Evolutionary conservation across 805 yeast species (phyloP).

Genomic region (Brettanomyces sp.): DNA sequence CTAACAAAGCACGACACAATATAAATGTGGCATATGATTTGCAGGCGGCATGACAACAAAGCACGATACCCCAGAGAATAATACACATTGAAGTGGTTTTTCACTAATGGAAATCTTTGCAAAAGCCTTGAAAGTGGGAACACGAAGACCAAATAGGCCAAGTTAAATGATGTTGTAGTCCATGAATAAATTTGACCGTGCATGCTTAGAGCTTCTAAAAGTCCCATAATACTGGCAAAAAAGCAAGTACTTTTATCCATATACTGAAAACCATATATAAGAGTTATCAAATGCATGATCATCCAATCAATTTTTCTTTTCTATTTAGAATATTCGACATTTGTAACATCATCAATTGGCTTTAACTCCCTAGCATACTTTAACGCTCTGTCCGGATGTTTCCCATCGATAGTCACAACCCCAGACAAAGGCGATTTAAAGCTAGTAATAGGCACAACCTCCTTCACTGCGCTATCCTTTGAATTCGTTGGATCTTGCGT

Average conservation of each 20-base stretch:
- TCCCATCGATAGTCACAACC: not conserved
- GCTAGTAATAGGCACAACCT: not conserved
- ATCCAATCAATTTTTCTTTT: slow-evolving; percentile 26
- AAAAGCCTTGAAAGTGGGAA: slow-evolving; percentile 34
- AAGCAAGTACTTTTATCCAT: slow-evolving; percentile 35
- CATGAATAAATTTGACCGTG: slow-evolving; percentile 38
- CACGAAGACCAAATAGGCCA: slow-evolving; percentile 39
- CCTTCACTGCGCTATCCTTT: not conserved
- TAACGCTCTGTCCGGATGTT: not conserved
- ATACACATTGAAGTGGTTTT: slow-evolving; percentile 27
- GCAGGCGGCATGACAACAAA: slow-evolving; percentile 39
- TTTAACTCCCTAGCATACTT: not conserved
- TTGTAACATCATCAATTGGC: not conserved
- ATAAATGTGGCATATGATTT: slow-evolving; percentile 34
- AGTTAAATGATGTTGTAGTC: slow-evolving; percentile 27
- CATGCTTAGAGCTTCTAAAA: slow-evolving; percentile 30
- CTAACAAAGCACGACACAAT: slow-evolving; percentile 38
- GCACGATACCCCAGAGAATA: slow-evolving; percentile 40
- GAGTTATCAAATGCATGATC: slow-evolving; percentile 24
- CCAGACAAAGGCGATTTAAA: not conserved
- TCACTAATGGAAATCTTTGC: slow-evolving; percentile 28
- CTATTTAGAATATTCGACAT: slow-evolving; percentile 3
- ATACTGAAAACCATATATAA: slow-evolving; percentile 9
- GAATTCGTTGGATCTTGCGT: not conserved
- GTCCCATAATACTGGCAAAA: slow-evolving; percentile 38